A percentile compares a stretch with the other conserved stretches of the same genome.
Conservation (phyloP, 2,329 filamentous ascomycete species). For the Neurospora sp. region DNA sequence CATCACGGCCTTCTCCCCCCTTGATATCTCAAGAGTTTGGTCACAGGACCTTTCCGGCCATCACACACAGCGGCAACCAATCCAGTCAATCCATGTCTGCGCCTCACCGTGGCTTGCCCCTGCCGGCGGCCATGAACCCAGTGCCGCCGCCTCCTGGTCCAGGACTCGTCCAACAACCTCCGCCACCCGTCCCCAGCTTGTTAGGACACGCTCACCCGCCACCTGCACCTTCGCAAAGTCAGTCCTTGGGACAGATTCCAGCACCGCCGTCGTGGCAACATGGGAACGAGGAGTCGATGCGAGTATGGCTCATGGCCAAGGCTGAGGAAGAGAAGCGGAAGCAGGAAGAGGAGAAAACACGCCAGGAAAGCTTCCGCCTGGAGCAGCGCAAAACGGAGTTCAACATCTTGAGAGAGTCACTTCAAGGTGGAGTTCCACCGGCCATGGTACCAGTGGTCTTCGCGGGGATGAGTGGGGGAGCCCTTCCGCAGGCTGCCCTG, state of each 20-base stretch:
- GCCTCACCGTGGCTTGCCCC: constrained; percentile 59
- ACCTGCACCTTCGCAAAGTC: constrained; percentile 26
- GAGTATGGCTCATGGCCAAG: constrained; percentile 59
- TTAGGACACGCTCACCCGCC: constrained; percentile 15
- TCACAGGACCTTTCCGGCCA: constrained; percentile 29
- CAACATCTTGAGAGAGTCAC: constrained; percentile 59
- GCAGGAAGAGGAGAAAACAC: constrained; percentile 64
- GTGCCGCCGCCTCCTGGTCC: constrained; percentile 32
- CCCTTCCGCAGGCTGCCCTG: constrained; percentile 47
- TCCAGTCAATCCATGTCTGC: constrained; percentile 53
- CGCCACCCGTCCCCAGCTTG: constrained; percentile 22
- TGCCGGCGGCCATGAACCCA: constrained; percentile 55
- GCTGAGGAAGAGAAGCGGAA: constrained; percentile 62
- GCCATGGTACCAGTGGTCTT: constrained; percentile 68
- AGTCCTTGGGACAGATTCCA: constrained; percentile 46
- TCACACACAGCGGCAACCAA: constrained; percentile 36
- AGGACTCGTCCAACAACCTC: constrained; percentile 12
- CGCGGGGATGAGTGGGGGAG: constrained; percentile 57
- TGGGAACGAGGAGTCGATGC: constrained; percentile 60
- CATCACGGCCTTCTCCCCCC: constrained; percentile 45
- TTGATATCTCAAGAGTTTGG: constrained; percentile 38
- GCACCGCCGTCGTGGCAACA: constrained; percentile 58
- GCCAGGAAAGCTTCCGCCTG: constrained; percentile 53
- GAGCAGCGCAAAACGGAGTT: constrained; percentile 66
- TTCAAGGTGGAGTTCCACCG: constrained; percentile 61